Evolutionary conservation across 139 green algal genomes (phyloP).

Genomic region (Chlorella sp.): DNA sequence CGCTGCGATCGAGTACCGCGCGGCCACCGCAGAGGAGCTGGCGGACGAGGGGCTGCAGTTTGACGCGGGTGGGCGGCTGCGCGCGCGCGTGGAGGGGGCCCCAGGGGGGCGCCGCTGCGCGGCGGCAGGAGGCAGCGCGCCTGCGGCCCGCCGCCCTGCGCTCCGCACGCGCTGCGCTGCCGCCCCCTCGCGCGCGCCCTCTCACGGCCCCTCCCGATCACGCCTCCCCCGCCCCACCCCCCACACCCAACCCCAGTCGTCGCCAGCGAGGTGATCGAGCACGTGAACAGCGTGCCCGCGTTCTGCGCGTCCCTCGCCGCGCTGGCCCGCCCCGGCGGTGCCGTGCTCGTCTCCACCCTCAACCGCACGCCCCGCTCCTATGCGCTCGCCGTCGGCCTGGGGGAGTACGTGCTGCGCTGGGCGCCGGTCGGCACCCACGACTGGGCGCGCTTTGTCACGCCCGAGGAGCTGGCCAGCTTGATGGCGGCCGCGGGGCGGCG

Average conservation of each 20-base stretch:
- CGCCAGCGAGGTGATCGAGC: constrained; percentile 76
- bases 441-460: constrained; percentile 90
- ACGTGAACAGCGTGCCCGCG: constrained; percentile 50
- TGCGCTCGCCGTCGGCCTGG: constrained; percentile 79
- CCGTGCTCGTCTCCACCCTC: constrained; percentile 84
- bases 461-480: constrained; percentile 76
- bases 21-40: constrained; percentile 46
- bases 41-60: constrained; percentile 43
- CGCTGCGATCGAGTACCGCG: constrained; percentile 27
- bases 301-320: constrained; percentile 47
- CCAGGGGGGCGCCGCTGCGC: constrained; percentile 25
- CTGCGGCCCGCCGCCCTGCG: background rate
- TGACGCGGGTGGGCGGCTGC: constrained; percentile 37
- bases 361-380: constrained; percentile 84
- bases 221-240: constrained; percentile 1
- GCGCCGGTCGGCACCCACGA: constrained; percentile 84
- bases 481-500: constrained; percentile 17
- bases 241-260: constrained; percentile 50
- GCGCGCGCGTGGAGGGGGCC: constrained; percentile 35
- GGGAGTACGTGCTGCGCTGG: constrained; percentile 77
- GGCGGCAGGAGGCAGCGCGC: no score
- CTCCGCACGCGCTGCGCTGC: constrained; percentile 13
- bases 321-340: constrained; percentile 37
- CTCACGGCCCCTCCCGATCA: no score
- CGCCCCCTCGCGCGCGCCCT: no score